Percentiles rank a stretch among this genome's conserved stretches.
Conservation (phyloP, 2,329 filamentous ascomycete genomes). For the Madurella mycetomatis region DNA sequence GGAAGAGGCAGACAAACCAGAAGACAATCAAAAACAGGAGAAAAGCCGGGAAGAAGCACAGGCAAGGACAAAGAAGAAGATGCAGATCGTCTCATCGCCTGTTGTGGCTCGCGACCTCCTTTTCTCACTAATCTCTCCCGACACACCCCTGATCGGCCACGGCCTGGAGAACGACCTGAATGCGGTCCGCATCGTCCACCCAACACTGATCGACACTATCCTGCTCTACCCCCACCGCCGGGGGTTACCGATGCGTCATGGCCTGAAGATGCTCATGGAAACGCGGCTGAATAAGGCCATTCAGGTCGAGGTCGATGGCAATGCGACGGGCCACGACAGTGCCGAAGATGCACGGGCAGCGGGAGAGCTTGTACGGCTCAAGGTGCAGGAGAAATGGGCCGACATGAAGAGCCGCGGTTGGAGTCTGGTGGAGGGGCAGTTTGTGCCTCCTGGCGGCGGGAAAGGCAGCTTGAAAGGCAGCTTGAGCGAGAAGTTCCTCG, state of each 20-base stretch:
- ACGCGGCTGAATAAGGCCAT: constrained; percentile 70
- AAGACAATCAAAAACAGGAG: neutral
- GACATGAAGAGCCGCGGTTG: constrained; percentile 64
- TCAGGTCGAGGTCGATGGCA: constrained; percentile 57
- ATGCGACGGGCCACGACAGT: constrained; percentile 73
- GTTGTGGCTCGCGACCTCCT: constrained; percentile 70
- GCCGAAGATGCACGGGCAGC: constrained; percentile 87
- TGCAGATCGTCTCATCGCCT: constrained; percentile 74
- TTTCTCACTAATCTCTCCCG: constrained; percentile 67
- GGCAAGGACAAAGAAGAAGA: constrained; percentile 33
- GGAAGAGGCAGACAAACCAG: neutral
- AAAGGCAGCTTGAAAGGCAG: constrained; percentile 18
- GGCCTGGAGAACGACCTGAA: constrained; percentile 96
- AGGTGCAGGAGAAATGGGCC: constrained; percentile 67
- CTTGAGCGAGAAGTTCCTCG: constrained; percentile 38
- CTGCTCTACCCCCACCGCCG: constrained; percentile 74
- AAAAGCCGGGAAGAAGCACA: constrained; percentile 21
- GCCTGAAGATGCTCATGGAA: constrained; percentile 70
- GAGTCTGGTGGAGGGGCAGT: constrained; percentile 48
- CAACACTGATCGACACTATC: constrained; percentile 78
- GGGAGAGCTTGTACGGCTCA: constrained; percentile 74
- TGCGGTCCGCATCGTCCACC: constrained; percentile 76
- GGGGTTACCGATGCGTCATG: constrained; percentile 72
- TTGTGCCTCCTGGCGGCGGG: constrained; percentile 35
- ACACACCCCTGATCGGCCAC: constrained; percentile 84